Evolutionary conservation across 768 basidiomycete genomes (phyloP).

Genomic region (Rhizopogon salebrosus): DNA sequence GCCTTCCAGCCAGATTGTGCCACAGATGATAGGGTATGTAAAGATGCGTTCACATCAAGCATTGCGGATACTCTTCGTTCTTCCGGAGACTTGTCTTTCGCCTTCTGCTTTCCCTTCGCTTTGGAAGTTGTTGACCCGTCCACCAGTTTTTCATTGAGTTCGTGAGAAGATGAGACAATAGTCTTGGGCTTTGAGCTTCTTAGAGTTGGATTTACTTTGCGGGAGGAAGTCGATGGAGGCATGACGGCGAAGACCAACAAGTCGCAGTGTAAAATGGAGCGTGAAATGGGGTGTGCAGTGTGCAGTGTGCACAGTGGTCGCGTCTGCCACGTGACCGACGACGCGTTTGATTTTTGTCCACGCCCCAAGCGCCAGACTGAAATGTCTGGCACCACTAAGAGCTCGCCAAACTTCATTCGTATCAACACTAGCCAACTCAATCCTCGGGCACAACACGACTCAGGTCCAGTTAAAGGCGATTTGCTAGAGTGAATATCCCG

Average conservation of each 20-base stretch:
- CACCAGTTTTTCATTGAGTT: neutral
- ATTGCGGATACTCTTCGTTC: conserved; percentile 44
- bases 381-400: too few species aligned
- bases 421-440: too few species aligned
- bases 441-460: too few species aligned
- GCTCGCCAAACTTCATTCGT: too few species aligned
- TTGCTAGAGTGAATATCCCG: too few species aligned
- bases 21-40: conserved; percentile 48
- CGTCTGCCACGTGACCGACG: too few species aligned
- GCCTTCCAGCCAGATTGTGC: conserved; percentile 61
- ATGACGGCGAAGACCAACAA: neutral
- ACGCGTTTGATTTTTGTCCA: too few species aligned
- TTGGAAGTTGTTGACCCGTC: neutral
- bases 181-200: neutral
- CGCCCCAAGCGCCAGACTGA: too few species aligned
- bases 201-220: neutral
- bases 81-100: conserved; percentile 17
- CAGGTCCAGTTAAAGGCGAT: too few species aligned
- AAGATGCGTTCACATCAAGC: conserved; percentile 58
- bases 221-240: neutral
- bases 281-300: too few species aligned
- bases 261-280: neutral
- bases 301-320: too few species aligned
- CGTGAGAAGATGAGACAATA: neutral
- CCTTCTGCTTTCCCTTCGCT: neutral